phyloP scores from a whole-genome alignment of 2,329 filamentous ascomycete species.

The Ilyonectria robusta region DNA sequence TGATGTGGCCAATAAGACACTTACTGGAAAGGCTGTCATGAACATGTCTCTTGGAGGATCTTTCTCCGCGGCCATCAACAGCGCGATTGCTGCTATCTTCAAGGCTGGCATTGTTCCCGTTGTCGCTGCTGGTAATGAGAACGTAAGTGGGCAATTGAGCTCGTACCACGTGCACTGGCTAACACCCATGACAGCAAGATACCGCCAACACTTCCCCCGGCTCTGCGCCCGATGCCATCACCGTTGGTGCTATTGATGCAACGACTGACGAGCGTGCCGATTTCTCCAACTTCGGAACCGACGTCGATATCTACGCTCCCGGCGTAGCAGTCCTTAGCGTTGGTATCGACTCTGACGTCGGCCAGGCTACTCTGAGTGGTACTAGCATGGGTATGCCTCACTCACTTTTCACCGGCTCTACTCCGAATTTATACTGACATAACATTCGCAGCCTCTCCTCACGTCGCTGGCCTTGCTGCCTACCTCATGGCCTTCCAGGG shows the following conservation, averaged over 20 bases:
- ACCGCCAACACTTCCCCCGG: constrained; percentile 67
- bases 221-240: constrained; percentile 69
- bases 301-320: constrained; percentile 70
- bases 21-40: constrained; percentile 70
- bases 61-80: constrained; percentile 65
- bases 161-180: constrained; percentile 4
- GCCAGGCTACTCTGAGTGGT: constrained; percentile 63
- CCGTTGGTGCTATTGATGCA: constrained; percentile 72
- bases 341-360: constrained; percentile 64
- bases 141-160: constrained; percentile 49
- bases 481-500: constrained; percentile 74
- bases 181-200: constrained; percentile 55
- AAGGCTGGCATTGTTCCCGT: constrained; percentile 68
- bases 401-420: not conserved
- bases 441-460: constrained; percentile 66
- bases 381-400: constrained; percentile 68
- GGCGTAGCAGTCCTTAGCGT: constrained; percentile 69
- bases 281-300: constrained; percentile 72
- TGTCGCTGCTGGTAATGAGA: constrained; percentile 74
- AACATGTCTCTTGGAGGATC: constrained; percentile 74
- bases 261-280: constrained; percentile 61
- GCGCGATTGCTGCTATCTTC: constrained; percentile 65
- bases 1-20: constrained; percentile 59
- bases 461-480: constrained; percentile 77
- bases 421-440: constrained; percentile 33